A percentile compares a stretch with the other conserved stretches of the same genome.
Conservation (phyloP, 2,329 filamentous ascomycete genomes). For the Diplodia sapinea region DNA sequence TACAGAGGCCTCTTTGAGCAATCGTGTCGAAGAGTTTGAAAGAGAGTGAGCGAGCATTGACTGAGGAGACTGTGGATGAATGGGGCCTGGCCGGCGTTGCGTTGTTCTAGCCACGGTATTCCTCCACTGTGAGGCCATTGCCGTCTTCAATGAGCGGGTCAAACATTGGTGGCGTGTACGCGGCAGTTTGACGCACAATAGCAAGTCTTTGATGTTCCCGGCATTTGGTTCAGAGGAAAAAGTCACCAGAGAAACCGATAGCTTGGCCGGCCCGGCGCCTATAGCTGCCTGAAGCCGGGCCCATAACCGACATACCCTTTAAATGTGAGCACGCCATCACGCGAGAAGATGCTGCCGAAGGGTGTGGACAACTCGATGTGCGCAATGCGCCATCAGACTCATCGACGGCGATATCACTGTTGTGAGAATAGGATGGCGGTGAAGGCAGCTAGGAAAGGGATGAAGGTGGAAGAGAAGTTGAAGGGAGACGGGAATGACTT, state of each 20-base stretch:
- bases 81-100: not conserved
- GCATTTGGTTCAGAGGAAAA: not conserved
- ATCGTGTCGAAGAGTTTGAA: not conserved
- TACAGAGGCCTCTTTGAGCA: not conserved
- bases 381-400: not conserved
- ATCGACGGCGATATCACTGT: slow-evolving; percentile 1
- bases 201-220: not conserved
- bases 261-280: not conserved
- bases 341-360: not conserved
- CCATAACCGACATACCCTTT: not conserved
- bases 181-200: not conserved
- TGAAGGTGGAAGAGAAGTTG: not conserved
- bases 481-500: slow-evolving; percentile 4
- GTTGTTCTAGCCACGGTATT: not conserved
- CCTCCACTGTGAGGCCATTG: not conserved
- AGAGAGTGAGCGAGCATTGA: not conserved
- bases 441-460: not conserved
- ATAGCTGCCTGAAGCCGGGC: not conserved
- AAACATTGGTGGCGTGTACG: not conserved
- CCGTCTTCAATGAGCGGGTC: not conserved
- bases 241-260: not conserved
- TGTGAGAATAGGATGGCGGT: not conserved
- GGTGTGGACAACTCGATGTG: not conserved
- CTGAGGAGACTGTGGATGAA: not conserved
- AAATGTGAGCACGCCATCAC: not conserved